phyloP scores from a whole-genome alignment of 1,284 basidiomycete genomes.

The Veloboletus limbatus region DNA sequence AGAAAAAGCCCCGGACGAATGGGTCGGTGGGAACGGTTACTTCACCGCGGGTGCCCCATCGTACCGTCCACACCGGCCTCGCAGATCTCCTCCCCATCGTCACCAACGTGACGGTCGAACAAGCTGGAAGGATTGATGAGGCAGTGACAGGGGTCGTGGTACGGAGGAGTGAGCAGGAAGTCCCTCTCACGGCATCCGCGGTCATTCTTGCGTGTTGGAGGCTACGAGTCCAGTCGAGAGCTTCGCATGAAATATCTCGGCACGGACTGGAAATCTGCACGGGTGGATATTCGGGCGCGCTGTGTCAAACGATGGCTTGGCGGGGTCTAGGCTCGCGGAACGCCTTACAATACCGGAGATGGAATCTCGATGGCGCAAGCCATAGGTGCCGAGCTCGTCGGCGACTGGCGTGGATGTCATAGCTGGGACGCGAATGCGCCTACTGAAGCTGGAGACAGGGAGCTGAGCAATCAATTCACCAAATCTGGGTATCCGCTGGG shows the following conservation, averaged over 20 bases:
- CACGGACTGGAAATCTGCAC: slow-evolving; percentile 51
- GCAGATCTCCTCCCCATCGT: slow-evolving; percentile 56
- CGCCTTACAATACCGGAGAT: slow-evolving; percentile 66
- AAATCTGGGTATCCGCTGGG: slow-evolving; percentile 72
- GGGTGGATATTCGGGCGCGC: slow-evolving; percentile 35
- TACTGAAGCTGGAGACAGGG: slow-evolving; percentile 48
- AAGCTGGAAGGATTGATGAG: slow-evolving; percentile 51
- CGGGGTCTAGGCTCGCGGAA: slow-evolving; percentile 58
- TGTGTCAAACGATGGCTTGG: slow-evolving; percentile 10
- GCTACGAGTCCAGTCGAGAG: slow-evolving; percentile 56
- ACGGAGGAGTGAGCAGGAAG: slow-evolving; percentile 35
- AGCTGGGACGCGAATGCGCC: slow-evolving; percentile 69
- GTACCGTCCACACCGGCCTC: slow-evolving; percentile 58
- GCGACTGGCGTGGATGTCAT: slow-evolving; percentile 65
- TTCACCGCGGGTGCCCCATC: slow-evolving; percentile 68
- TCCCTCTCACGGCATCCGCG: slow-evolving; percentile 39
- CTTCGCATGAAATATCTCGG: slow-evolving; percentile 55
- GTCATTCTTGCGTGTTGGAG: slow-evolving; percentile 63
- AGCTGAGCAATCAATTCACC: slow-evolving; percentile 64
- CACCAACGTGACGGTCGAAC: slow-evolving; percentile 43
- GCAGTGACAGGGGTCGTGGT: slow-evolving; percentile 49
- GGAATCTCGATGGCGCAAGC: slow-evolving; percentile 50
- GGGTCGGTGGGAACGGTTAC: slow-evolving; percentile 68
- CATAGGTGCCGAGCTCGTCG: slow-evolving; percentile 52
- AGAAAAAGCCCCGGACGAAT: slow-evolving; percentile 61